Evolutionary conservation across 257 asterid genomes (phyloP).

Genomic region (Ophiorrhiza pumila): DNA sequence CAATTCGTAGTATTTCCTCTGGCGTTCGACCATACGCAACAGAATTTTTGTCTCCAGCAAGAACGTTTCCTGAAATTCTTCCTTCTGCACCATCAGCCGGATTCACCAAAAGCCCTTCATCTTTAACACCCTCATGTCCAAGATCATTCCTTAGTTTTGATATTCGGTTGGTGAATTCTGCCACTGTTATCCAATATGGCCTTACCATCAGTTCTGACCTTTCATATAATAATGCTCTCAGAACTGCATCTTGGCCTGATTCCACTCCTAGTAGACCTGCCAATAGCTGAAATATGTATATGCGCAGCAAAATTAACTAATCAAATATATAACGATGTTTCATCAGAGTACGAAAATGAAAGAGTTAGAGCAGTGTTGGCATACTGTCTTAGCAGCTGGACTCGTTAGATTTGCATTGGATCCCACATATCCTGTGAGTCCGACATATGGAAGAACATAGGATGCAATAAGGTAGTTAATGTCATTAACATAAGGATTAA

Average conservation of each 20-base stretch:
- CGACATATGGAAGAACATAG: conserved; percentile 67
- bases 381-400: conserved; percentile 52
- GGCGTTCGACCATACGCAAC: conserved; percentile 62
- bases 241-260: conserved; percentile 47
- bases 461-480: too few relatives aligned
- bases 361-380: too few relatives aligned
- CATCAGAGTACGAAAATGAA: too few relatives aligned
- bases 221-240: conserved; percentile 29
- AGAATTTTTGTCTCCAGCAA: conserved; percentile 51
- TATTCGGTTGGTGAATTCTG: conserved; percentile 29
- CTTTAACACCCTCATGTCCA: conserved; percentile 55
- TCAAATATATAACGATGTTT: too few relatives aligned
- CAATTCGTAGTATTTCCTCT: too few relatives aligned
- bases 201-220: background rate
- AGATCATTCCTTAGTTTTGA: conserved; percentile 39
- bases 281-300: conserved; percentile 39
- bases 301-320: too few relatives aligned
- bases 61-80: conserved; percentile 49
- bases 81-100: too few relatives aligned
- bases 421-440: conserved; percentile 89
- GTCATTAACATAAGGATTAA: conserved; percentile 78
- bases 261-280: conserved; percentile 50
- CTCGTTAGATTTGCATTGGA: conserved; percentile 58
- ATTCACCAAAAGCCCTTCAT: conserved; percentile 60
- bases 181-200: conserved; percentile 33